Evolutionary conservation across 129 eudicot genomes (phyloP).

Genomic region (Artemisia annua): DNA sequence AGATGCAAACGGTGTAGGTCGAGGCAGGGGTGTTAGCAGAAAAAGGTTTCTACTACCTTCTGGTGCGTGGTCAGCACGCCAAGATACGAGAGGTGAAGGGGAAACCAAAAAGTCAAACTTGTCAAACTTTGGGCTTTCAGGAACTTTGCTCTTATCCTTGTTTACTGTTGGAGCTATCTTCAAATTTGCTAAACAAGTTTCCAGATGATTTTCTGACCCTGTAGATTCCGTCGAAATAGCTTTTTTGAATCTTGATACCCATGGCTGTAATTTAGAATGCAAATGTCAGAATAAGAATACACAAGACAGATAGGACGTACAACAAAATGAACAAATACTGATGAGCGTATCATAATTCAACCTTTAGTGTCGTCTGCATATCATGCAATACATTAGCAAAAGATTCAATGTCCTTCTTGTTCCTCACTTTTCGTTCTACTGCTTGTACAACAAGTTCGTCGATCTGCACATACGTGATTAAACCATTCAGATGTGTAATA

Average conservation of each 20-base stretch:
- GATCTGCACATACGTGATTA: conserved; percentile 50
- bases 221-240: conserved; percentile 35
- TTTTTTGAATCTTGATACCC: conserved; percentile 67
- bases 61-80: conserved; percentile 66
- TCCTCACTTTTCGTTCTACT: conserved; percentile 43
- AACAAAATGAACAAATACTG: neutral
- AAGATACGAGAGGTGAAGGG: conserved; percentile 95
- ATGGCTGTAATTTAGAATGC: conserved; percentile 59
- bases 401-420: conserved; percentile 65
- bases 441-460: conserved; percentile 94
- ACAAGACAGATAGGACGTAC: neutral
- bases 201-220: conserved; percentile 36
- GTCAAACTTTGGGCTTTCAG: conserved; percentile 49
- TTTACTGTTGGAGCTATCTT: conserved; percentile 29
- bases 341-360: conserved; percentile 23
- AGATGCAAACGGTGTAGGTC: conserved; percentile 45
- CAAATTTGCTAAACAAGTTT: conserved; percentile 33
- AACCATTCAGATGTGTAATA: neutral
- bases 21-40: conserved; percentile 81
- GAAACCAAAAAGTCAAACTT: conserved; percentile 64
- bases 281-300: conserved; percentile 7
- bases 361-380: conserved; percentile 73
- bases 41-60: conserved; percentile 77
- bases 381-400: conserved; percentile 60
- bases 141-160: conserved; percentile 27